These are phyloP conservation scores for Mollisiaceae sp. DNA, from an alignment of 2,329 filamentous ascomycete species.

Conservation along the genomic window DNA sequence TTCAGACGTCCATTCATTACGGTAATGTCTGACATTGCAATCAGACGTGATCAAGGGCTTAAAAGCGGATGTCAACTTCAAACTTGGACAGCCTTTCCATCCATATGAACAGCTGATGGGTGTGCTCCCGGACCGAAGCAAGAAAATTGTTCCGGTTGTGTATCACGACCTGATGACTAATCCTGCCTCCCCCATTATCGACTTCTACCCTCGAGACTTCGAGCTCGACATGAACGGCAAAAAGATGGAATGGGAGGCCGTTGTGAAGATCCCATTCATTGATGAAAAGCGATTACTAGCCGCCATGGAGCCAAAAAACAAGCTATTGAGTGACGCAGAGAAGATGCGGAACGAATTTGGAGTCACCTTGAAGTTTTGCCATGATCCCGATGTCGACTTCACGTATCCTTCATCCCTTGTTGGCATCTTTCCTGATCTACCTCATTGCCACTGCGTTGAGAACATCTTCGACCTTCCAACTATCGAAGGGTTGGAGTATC, in stretches of 20 bases:
- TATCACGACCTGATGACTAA: conserved; percentile 96
- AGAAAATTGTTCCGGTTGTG: conserved; percentile 86
- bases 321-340: conserved; percentile 77
- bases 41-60: conserved; percentile 87
- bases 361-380: conserved; percentile 90
- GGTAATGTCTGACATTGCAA: conserved; percentile 9
- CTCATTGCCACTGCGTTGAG: conserved; percentile 87
- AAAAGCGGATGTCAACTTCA: conserved; percentile 86
- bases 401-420: conserved; percentile 86
- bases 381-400: conserved; percentile 77
- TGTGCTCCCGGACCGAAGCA: conserved; percentile 94
- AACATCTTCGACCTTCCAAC: conserved; percentile 96
- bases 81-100: conserved; percentile 90
- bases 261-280: conserved; percentile 99
- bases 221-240: conserved; percentile 99
- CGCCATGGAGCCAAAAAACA: conserved; percentile 86
- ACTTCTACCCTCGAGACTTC: conserved; percentile 97
- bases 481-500: conserved; percentile 86
- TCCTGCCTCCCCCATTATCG: conserved; percentile 87
- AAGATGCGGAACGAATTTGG: conserved; percentile 87
- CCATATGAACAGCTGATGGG: conserved; percentile 99
- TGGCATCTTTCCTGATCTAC: conserved; percentile 88
- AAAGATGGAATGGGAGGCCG: conserved; percentile 99
- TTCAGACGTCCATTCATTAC: conserved; percentile 28
- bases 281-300: conserved; percentile 84